phyloP scores from a whole-genome alignment of 257 asterid species.

The Agastache rugosa region DNA sequence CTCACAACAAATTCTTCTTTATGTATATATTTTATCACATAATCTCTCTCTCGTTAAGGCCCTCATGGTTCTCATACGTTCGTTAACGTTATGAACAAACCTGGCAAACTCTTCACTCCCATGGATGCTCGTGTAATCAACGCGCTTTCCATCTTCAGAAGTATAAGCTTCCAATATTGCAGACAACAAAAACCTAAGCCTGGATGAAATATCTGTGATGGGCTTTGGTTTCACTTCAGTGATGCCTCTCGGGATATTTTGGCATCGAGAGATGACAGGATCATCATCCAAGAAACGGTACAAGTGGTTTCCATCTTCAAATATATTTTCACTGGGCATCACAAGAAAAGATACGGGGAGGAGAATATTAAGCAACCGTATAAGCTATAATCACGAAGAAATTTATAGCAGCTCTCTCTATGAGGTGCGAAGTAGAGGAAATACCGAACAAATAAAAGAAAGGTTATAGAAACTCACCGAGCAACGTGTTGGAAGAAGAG shows the following conservation, averaged over 20 bases:
- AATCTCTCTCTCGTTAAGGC: background rate
- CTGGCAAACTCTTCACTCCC: constrained; percentile 96
- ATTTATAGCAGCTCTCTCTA: background rate
- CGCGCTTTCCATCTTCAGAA: constrained; percentile 74
- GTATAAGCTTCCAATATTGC: constrained; percentile 88
- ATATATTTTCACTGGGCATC: constrained; percentile 63
- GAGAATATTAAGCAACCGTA: constrained; percentile 20
- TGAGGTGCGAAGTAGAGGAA: constrained; percentile 13
- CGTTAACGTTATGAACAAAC: constrained; percentile 41
- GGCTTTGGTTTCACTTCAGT: constrained; percentile 81
- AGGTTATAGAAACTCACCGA: constrained; percentile 58
- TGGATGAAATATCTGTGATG: constrained; percentile 73
- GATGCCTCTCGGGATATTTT: constrained; percentile 88
- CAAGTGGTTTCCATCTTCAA: constrained; percentile 79
- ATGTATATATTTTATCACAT: background rate
- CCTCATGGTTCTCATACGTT: background rate
- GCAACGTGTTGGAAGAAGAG: constrained; percentile 76
- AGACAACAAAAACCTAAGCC: constrained; percentile 63
- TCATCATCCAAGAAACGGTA: constrained; percentile 89
- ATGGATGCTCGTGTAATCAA: constrained; percentile 83
- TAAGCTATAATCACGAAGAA: constrained; percentile 8
- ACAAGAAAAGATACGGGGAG: constrained; percentile 29
- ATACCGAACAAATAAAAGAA: background rate
- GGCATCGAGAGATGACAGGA: constrained; percentile 77
- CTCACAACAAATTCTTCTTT: background rate